A percentile compares a stretch with the other conserved stretches of the same genome.
phyloP scores from a whole-genome alignment of 208 protist genomes.

The Trypanosomatidae sp. region DNA sequence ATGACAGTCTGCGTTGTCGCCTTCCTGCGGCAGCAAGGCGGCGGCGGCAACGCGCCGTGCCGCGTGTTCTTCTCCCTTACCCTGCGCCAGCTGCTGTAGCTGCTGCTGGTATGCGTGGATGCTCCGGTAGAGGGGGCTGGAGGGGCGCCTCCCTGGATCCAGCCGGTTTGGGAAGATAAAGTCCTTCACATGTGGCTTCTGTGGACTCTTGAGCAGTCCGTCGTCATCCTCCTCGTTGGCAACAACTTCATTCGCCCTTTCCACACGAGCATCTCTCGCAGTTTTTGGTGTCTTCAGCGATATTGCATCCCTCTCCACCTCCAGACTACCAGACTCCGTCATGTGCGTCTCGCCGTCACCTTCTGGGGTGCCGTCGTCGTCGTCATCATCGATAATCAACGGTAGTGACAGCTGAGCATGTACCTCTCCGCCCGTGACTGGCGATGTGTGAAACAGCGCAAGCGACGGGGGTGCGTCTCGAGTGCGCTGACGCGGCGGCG shows the following conservation, averaged over 20 bases:
- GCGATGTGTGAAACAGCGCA: background rate
- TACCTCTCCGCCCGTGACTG: background rate
- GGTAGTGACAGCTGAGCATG: background rate
- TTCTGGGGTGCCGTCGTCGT: slow-evolving; percentile 7
- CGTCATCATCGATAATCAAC: slow-evolving; percentile 13
- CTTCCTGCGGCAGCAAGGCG: background rate
- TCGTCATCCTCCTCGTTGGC: slow-evolving; percentile 9
- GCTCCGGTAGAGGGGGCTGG: slow-evolving; percentile 27
- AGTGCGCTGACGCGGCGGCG: background rate
- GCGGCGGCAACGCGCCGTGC: background rate
- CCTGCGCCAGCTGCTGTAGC: slow-evolving; percentile 10
- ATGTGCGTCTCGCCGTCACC: background rate
- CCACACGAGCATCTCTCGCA: background rate
- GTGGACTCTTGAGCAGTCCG: slow-evolving; percentile 1
- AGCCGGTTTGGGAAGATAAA: slow-evolving; percentile 28
- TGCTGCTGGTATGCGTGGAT: slow-evolving; percentile 33
- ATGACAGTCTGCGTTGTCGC: background rate
- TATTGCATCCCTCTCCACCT: background rate
- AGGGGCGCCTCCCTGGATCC: slow-evolving; percentile 24
- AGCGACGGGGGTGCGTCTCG: background rate
- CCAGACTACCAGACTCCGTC: background rate
- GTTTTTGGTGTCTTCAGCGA: background rate
- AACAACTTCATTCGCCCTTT: slow-evolving; percentile 2
- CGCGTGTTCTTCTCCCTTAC: background rate
- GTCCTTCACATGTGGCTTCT: slow-evolving; percentile 18